Percentiles rank a stretch among this genome's conserved stretches.
These are phyloP conservation scores for Angomonas ambiguus DNA, from an alignment of 208 protist species.

Conservation along the genomic window DNA sequence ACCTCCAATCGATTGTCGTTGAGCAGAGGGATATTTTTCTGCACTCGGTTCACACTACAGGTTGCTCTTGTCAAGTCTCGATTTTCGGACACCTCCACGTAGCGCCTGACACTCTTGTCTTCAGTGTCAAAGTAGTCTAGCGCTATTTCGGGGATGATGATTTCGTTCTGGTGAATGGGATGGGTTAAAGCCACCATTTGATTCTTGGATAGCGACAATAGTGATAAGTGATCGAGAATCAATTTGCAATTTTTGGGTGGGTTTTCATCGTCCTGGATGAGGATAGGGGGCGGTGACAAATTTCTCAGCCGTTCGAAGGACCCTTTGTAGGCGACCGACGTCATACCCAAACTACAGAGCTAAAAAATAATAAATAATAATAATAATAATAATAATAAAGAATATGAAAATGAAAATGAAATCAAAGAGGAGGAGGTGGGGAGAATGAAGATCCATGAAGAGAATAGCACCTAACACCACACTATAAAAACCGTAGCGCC, in stretches of 20 bases:
- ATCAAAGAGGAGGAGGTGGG: not conserved
- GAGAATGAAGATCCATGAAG: not conserved
- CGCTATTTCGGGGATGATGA: not conserved
- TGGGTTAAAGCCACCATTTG: not conserved
- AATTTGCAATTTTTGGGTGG: not conserved
- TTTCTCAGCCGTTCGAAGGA: not conserved
- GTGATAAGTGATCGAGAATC: not conserved
- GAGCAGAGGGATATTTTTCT: slow-evolving; percentile 5
- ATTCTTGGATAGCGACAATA: not conserved
- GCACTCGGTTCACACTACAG: not conserved
- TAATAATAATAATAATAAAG: not conserved
- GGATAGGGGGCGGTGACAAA: not conserved
- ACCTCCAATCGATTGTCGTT: not conserved
- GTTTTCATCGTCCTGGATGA: not conserved
- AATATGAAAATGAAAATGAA: not conserved
- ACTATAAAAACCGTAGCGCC: slow-evolving; percentile 10
- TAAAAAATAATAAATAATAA: not conserved
- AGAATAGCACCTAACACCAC: not conserved
- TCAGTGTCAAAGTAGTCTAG: not conserved
- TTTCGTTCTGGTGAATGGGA: not conserved
- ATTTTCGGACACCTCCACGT: not conserved
- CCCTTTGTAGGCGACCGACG: not conserved
- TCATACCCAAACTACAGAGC: not conserved
- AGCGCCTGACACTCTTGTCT: not conserved
- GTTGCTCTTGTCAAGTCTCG: not conserved